Conservation (phyloP, 1,284 basidiomycete genomes). For the Moesziomyces aphidis region DNA sequence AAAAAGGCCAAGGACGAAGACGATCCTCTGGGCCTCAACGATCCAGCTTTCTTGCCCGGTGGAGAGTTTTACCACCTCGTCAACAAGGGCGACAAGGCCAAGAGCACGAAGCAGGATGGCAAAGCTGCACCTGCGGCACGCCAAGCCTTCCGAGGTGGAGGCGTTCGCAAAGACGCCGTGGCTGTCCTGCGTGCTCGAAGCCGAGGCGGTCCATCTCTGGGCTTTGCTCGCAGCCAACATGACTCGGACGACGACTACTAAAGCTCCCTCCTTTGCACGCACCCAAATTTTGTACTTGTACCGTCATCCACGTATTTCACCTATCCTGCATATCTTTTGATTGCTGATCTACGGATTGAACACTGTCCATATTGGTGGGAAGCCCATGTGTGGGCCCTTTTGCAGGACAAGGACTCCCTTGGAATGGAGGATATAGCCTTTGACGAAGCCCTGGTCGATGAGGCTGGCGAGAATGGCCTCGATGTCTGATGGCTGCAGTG, state of each 20-base stretch:
- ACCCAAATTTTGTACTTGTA: slow-evolving; percentile 23
- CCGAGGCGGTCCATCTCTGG: slow-evolving; percentile 36
- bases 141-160: slow-evolving; percentile 40
- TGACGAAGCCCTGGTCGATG: slow-evolving; percentile 69
- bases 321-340: neutral
- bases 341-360: slow-evolving; percentile 26
- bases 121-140: slow-evolving; percentile 16
- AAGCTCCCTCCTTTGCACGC: neutral
- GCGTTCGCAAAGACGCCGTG: slow-evolving; percentile 38
- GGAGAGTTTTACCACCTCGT: slow-evolving; percentile 54
- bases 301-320: neutral
- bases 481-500: slow-evolving; percentile 67
- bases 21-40: slow-evolving; percentile 62
- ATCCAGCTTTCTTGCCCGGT: slow-evolving; percentile 59
- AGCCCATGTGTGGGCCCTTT: slow-evolving; percentile 66
- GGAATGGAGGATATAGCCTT: slow-evolving; percentile 69
- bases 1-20: slow-evolving; percentile 31
- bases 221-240: slow-evolving; percentile 43
- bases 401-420: slow-evolving; percentile 67
- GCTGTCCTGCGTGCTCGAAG: slow-evolving; percentile 35
- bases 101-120: slow-evolving; percentile 13
- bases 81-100: slow-evolving; percentile 35
- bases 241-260: slow-evolving; percentile 28
- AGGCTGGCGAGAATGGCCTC: slow-evolving; percentile 68
- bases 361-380: slow-evolving; percentile 62